Percentiles rank a stretch among this genome's conserved stretches.
These are phyloP conservation scores for Penicillium sp. DNA, from an alignment of 2,329 filamentous ascomycete genomes.

Conservation along the genomic window DNA sequence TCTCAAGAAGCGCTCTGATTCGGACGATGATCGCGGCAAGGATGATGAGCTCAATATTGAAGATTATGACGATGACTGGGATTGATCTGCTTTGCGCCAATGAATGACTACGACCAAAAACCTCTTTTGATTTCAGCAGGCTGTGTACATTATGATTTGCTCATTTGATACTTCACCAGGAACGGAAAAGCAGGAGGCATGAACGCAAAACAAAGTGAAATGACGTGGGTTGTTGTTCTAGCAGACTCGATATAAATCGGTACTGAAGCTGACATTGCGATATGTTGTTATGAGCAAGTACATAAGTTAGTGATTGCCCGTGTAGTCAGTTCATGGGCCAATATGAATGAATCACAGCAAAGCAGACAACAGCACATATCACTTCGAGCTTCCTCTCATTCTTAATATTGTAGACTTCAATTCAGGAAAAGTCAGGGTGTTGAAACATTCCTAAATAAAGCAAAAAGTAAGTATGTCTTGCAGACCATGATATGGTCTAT, in stretches of 20 bases:
- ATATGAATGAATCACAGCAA: neutral
- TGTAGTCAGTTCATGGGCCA: neutral
- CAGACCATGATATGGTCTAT: neutral
- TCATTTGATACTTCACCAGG: neutral
- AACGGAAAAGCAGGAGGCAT: constrained; percentile 4
- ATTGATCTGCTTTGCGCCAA: constrained; percentile 44
- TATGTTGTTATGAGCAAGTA: constrained; percentile 3
- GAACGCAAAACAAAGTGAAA: constrained; percentile 2
- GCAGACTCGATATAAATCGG: neutral
- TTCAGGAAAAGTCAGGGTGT: neutral
- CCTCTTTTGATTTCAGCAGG: constrained; percentile 22
- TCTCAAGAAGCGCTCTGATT: constrained; percentile 62
- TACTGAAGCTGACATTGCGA: neutral
- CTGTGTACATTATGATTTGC: constrained; percentile 28
- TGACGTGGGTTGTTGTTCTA: neutral
- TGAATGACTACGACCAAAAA: constrained; percentile 16
- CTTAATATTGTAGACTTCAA: neutral
- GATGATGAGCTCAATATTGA: constrained; percentile 53
- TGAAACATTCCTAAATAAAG: neutral
- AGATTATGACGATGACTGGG: constrained; percentile 61
- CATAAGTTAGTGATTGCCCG: neutral
- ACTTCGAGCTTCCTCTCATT: neutral
- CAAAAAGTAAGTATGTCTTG: neutral
- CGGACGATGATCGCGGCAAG: constrained; percentile 58
- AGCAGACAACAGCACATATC: neutral